A percentile compares a stretch with the other conserved stretches of the same genome.
Conservation (phyloP, 1,284 basidiomycete species). For the Pisolithus thermaeus region DNA sequence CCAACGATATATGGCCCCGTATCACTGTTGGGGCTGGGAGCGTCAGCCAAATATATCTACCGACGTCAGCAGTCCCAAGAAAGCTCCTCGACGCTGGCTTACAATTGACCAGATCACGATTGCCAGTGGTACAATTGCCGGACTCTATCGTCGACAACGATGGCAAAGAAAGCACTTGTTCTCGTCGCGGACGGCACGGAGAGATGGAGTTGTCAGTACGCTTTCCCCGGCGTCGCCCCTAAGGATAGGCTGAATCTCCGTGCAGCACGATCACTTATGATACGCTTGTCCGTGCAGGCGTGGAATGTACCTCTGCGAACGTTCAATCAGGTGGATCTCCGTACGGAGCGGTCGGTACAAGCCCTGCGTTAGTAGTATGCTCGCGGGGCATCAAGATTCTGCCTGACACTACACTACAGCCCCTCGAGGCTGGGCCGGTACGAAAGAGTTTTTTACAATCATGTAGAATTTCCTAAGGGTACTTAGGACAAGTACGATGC, state of each 20-base stretch:
- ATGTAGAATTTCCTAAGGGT: neutral
- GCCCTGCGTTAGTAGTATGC: conserved; percentile 50
- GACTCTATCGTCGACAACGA: conserved; percentile 1
- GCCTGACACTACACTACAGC: conserved; percentile 56
- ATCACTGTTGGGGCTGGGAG: neutral
- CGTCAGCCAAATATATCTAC: neutral
- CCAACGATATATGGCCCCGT: no score
- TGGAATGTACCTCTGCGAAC: conserved; percentile 59
- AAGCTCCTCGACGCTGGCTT: neutral
- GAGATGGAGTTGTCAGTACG: conserved; percentile 74
- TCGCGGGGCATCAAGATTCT: conserved; percentile 73
- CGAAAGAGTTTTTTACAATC: conserved; percentile 9
- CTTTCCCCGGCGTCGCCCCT: neutral
- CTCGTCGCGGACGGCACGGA: conserved; percentile 88
- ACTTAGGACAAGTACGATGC: conserved; percentile 58
- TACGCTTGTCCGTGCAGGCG: conserved; percentile 70
- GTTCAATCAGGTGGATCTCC: conserved; percentile 40
- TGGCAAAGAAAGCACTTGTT: conserved; percentile 48
- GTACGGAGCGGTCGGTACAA: conserved; percentile 21
- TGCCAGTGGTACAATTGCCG: neutral
- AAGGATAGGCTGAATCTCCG: conserved; percentile 1
- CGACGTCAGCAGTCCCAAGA: neutral
- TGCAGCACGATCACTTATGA: conserved; percentile 75
- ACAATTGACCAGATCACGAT: neutral
- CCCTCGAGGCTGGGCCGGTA: conserved; percentile 41